Conservation (phyloP, 176 grass and related monocot species). For the Cenchrus purpureus region DNA sequence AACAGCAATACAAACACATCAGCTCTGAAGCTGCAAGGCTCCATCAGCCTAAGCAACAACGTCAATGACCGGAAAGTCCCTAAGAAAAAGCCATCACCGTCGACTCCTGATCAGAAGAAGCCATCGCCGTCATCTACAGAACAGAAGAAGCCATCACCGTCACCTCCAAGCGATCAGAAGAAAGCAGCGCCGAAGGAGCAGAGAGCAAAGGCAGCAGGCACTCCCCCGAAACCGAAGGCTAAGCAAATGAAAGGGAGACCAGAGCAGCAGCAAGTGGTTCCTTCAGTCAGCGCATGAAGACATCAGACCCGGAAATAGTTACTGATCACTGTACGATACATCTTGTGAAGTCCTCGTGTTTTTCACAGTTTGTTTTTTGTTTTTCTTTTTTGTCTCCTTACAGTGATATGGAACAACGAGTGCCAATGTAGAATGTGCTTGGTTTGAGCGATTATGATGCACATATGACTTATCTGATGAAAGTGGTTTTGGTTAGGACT, state of each 20-base stretch:
- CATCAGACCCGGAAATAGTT: neutral
- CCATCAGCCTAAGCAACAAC: conserved; percentile 48
- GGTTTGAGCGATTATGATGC: conserved; percentile 38
- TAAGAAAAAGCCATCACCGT: conserved; percentile 50
- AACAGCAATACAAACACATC: conserved; percentile 51
- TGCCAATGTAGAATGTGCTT: conserved; percentile 51
- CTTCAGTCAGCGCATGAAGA: conserved; percentile 41
- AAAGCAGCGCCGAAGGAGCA: conserved; percentile 40
- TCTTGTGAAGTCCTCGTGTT: conserved; percentile 40
- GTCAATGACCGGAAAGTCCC: conserved; percentile 49
- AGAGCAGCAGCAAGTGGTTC: conserved; percentile 22
- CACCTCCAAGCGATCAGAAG: conserved; percentile 44
- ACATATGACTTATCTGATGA: conserved; percentile 44
- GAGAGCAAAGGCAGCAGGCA: conserved; percentile 48
- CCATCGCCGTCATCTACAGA: conserved; percentile 31
- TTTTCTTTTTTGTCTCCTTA: neutral
- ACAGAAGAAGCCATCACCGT: conserved; percentile 46
- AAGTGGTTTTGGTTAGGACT: conserved; percentile 50
- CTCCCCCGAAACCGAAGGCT: conserved; percentile 48
- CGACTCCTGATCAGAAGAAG: conserved; percentile 51
- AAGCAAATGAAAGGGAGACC: conserved; percentile 56
- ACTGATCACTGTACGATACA: conserved; percentile 41
- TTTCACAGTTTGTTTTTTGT: neutral
- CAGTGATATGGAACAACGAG: conserved; percentile 17
- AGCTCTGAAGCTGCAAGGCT: conserved; percentile 52